phyloP scores from a whole-genome alignment of 768 basidiomycete species.

The Trametes coccinea region DNA sequence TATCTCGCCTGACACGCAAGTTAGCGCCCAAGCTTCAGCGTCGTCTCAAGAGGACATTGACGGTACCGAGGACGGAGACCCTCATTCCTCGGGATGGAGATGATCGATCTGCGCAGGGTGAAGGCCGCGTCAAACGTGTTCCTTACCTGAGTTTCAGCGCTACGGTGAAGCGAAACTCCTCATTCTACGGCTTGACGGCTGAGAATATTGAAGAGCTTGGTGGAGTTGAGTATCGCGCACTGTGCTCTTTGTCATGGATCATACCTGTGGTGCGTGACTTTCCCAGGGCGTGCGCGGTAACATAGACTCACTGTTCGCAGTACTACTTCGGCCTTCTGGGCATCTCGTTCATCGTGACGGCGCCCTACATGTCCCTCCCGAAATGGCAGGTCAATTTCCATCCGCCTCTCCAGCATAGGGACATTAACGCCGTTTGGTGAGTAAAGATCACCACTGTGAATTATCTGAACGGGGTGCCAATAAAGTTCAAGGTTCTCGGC shows the following conservation, averaged over 20 bases:
- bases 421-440: constrained; percentile 46
- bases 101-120: background rate
- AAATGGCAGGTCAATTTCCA: constrained; percentile 41
- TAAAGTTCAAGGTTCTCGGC: constrained; percentile 41
- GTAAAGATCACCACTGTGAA: background rate
- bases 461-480: too few relatives aligned
- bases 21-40: constrained; percentile 61
- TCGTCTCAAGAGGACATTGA: constrained; percentile 64
- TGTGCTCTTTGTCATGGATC: constrained; percentile 78
- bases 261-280: constrained; percentile 53
- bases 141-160: constrained; percentile 83
- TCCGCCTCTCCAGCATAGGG: constrained; percentile 37
- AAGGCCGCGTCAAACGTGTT: constrained; percentile 42
- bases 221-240: constrained; percentile 86
- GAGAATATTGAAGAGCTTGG: constrained; percentile 88
- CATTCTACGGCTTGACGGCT: constrained; percentile 62
- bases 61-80: constrained; percentile 69
- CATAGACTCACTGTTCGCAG: constrained; percentile 26
- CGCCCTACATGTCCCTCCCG: constrained; percentile 44
- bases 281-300: too few relatives aligned
- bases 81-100: constrained; percentile 31
- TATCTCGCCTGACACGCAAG: constrained; percentile 39
- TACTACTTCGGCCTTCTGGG: constrained; percentile 48
- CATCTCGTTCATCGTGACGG: constrained; percentile 45
- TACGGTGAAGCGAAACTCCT: constrained; percentile 72